Evolutionary conservation across 2,329 filamentous ascomycete species (phyloP).

Genomic region (Diaporthe velutina): DNA sequence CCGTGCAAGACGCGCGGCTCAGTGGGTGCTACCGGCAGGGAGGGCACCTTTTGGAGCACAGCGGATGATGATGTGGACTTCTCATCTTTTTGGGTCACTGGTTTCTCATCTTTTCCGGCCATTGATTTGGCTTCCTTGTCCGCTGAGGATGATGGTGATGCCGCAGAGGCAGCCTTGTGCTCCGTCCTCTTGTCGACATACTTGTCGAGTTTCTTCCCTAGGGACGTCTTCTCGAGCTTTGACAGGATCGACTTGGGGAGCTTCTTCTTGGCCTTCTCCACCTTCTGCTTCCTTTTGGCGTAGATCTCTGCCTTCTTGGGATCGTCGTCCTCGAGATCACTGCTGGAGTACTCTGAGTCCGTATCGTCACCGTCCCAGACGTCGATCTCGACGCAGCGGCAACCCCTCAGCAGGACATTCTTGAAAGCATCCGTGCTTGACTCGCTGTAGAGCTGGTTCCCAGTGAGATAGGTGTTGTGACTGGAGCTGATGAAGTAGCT

Average conservation of each 20-base stretch:
- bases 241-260: slow-evolving; percentile 57
- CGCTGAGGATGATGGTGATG: slow-evolving; percentile 16
- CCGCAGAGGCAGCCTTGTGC: slow-evolving; percentile 20
- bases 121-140: neutral
- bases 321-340: slow-evolving; percentile 61
- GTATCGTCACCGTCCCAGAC: slow-evolving; percentile 91
- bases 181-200: slow-evolving; percentile 48
- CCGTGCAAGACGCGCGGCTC: slow-evolving; percentile 89
- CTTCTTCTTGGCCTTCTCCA: slow-evolving; percentile 73
- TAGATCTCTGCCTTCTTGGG: slow-evolving; percentile 66
- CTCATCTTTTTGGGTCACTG: slow-evolving; percentile 6
- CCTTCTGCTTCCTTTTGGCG: slow-evolving; percentile 72
- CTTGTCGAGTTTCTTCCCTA: slow-evolving; percentile 58
- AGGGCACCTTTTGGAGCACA: slow-evolving; percentile 36
- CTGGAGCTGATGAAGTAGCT: slow-evolving; percentile 96
- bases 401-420: slow-evolving; percentile 84
- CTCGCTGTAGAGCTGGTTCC: slow-evolving; percentile 87
- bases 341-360: slow-evolving; percentile 72
- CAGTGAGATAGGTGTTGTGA: slow-evolving; percentile 94
- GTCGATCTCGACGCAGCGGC: slow-evolving; percentile 93
- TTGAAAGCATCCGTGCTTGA: slow-evolving; percentile 92
- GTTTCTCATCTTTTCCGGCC: neutral
- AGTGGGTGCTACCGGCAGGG: slow-evolving; percentile 49
- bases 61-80: slow-evolving; percentile 30
- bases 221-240: slow-evolving; percentile 62